phyloP scores from a whole-genome alignment of 768 basidiomycete species.

The Trametes punicea region DNA sequence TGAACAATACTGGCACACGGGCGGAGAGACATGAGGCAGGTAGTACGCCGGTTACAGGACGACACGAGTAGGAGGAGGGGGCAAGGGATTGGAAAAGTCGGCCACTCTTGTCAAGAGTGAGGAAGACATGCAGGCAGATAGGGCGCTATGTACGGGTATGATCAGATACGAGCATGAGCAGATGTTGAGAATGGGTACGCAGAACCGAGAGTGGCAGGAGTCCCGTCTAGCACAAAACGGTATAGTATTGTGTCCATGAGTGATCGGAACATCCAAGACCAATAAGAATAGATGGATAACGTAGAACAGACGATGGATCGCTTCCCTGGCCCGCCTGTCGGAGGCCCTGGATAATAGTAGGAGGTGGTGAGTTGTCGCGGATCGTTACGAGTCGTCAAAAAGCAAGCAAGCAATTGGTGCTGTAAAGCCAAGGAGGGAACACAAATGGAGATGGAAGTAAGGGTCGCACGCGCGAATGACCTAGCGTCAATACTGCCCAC shows the following conservation, averaged over 20 bases:
- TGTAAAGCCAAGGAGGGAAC: neutral
- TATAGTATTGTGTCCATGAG: conserved; percentile 7
- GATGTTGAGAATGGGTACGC: neutral
- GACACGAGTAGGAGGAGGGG: neutral
- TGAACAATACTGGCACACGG: no score
- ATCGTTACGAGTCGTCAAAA: conserved; percentile 1
- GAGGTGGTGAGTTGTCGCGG: neutral
- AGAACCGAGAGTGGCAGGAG: conserved; percentile 12
- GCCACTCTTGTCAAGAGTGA: no score
- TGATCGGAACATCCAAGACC: conserved; percentile 6
- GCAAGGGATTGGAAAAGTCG: no score
- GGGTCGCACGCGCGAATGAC: neutral
- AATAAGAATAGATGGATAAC: conserved; percentile 17
- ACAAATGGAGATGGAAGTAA: no score
- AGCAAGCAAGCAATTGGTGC: neutral
- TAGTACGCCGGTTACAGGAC: neutral
- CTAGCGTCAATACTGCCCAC: neutral
- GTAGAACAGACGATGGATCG: neutral
- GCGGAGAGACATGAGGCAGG: neutral
- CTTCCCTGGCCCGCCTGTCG: neutral
- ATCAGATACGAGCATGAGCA: neutral
- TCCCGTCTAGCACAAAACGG: conserved; percentile 11
- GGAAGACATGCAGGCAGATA: neutral
- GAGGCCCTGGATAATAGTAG: neutral
- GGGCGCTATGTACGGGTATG: neutral